Conservation (phyloP, 2,329 filamentous ascomycete species). For the Myriosclerotinia duriaeana region DNA sequence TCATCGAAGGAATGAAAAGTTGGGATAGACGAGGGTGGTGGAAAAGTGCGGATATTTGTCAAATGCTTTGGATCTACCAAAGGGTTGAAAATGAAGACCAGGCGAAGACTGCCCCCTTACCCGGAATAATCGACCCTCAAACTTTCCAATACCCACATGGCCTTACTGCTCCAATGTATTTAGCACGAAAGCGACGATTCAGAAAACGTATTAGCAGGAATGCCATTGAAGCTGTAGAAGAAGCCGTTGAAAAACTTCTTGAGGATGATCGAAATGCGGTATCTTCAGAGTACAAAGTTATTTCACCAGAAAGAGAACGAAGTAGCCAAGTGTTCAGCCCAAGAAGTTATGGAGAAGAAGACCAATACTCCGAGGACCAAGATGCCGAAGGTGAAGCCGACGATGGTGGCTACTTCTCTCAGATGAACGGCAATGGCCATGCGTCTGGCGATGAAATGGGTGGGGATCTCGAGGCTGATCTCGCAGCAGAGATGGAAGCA, state of each 20-base stretch:
- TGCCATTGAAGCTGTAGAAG: slow-evolving; percentile 57
- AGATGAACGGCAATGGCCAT: slow-evolving; percentile 29
- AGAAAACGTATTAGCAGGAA: slow-evolving; percentile 55
- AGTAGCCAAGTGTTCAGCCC: slow-evolving; percentile 34
- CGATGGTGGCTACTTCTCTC: slow-evolving; percentile 42
- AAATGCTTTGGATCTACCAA: slow-evolving; percentile 69
- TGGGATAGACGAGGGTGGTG: slow-evolving; percentile 72
- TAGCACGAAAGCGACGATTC: slow-evolving; percentile 57
- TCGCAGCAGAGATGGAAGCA: slow-evolving; percentile 32
- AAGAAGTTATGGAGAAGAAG: slow-evolving; percentile 34
- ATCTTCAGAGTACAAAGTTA: slow-evolving; percentile 46
- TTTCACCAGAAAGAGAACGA: slow-evolving; percentile 41
- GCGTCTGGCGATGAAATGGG: slow-evolving; percentile 41
- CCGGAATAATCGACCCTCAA: slow-evolving; percentile 37
- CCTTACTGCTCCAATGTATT: slow-evolving; percentile 60
- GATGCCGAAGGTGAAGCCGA: slow-evolving; percentile 44
- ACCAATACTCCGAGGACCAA: slow-evolving; percentile 41
- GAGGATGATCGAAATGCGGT: slow-evolving; percentile 46
- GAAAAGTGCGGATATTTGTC: slow-evolving; percentile 72
- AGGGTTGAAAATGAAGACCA: slow-evolving; percentile 54
- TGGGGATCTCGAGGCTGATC: slow-evolving; percentile 43
- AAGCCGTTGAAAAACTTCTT: slow-evolving; percentile 53
- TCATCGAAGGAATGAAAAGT: slow-evolving; percentile 72
- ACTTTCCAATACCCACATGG: slow-evolving; percentile 51
- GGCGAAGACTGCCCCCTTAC: slow-evolving; percentile 42